Base-by-base conservation (phyloP, 2,329 filamentous ascomycete species). In the Shiraia bambusicola region DNA sequence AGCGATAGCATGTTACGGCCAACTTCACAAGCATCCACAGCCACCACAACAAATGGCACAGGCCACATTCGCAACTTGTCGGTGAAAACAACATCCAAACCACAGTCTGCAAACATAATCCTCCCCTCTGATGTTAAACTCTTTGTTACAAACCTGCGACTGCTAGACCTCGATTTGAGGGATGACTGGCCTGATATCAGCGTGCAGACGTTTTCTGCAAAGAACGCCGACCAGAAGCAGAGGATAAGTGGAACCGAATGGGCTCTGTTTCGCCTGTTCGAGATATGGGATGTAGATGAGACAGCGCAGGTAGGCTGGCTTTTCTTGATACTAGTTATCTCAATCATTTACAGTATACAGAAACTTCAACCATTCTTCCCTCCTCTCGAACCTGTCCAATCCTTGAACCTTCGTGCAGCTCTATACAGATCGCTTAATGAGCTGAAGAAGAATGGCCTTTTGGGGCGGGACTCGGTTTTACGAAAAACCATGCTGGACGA, bases 401-500 rank as follows among this genome's bases (percentile, higher is more conserved):
- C 91, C 5, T 76, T 94, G 56, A 95, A 95, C 64, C 79, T 98
- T 6, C 88, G 93, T 36, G 83, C 88, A 24, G 89, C 88, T 7
- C 76, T 96, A 7, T 86, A 91, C 57, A 82, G 89, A 67, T 83
- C 79, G 53, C 80, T 98, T 39, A 87, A 92, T 50, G 84, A 88
- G 37, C 76, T 89, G 45, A 97, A 97, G 74, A 95, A 94, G 72
- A 88, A 82, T 71, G 91, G 90, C 22, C 75, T 85, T 0, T 75
- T 97, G 7, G 88, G 89, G 3, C 79, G 88, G 35, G 90, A 95
- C 60, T 80, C 81, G 0, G 80, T 94, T 1, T 72, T 97, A 24
- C 82, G 93, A 37, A 96, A 95, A 73, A 95, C 89, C 0, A 95
- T 96, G 88, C 75, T 98, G 37, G 93, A 98, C 63, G 92, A 98